Conservation (phyloP, 257 asterid species). For the Oldenlandia corymbosa region DNA sequence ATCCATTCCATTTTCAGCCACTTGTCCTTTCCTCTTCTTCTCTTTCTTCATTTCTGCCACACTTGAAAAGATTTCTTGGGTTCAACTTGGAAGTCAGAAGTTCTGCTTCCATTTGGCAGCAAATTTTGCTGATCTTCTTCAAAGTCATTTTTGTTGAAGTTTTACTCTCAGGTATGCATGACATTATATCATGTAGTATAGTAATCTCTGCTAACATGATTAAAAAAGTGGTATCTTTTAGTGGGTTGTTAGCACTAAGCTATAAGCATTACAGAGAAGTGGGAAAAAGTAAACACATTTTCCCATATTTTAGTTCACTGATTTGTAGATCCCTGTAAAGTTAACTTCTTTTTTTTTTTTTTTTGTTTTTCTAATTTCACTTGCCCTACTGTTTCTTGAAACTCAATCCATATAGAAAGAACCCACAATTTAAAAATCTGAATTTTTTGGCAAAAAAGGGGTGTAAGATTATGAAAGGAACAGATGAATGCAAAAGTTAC, state of each 20-base stretch:
- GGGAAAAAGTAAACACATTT: neutral
- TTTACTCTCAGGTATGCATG: conserved; percentile 14
- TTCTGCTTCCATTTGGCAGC: too few species aligned
- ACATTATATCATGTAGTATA: neutral
- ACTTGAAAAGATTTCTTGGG: conserved; percentile 15
- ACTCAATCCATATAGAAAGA: neutral
- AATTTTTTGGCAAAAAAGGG: neutral
- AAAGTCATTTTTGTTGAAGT: conserved; percentile 11
- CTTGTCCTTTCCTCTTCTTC: conserved; percentile 18
- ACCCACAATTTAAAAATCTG: neutral
- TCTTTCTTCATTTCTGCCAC: neutral
- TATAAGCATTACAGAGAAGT: neutral
- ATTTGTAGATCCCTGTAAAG: conserved; percentile 4
- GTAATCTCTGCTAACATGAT: neutral
- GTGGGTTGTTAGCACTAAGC: neutral
- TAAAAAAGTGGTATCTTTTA: neutral
- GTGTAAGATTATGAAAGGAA: neutral
- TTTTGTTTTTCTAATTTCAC: neutral
- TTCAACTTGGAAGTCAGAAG: neutral
- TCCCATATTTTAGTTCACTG: neutral
- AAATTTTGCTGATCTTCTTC: neutral
- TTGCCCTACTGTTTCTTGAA: too few species aligned
- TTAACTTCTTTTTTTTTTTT: neutral
- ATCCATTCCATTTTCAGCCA: conserved; percentile 7
- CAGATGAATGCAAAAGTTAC: neutral